A percentile compares a stretch with the other conserved stretches of the same genome.
Evolutionary conservation across 1,284 basidiomycete species (phyloP).

Genomic region (Cryptococcus sp.): DNA sequence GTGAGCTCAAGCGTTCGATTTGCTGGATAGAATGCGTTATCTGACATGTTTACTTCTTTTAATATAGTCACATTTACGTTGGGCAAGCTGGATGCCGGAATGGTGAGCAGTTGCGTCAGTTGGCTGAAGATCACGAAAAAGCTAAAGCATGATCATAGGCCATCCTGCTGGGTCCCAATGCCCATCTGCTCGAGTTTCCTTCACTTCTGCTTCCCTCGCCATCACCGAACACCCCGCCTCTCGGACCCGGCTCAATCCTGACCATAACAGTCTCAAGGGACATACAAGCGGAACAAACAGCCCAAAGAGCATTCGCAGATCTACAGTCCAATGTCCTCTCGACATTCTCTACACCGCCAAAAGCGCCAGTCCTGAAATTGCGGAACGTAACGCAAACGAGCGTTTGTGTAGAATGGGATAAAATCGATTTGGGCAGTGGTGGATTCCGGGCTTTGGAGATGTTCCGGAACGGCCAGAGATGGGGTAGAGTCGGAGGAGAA

Average conservation of each 20-base stretch:
- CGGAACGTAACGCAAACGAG: conserved; percentile 93
- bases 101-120: conserved; percentile 35
- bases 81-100: conserved; percentile 64
- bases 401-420: conserved; percentile 87
- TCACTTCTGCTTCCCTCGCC: conserved; percentile 75
- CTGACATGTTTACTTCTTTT: conserved; percentile 8
- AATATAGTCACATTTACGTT: conserved; percentile 64
- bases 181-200: conserved; percentile 93
- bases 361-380: conserved; percentile 68
- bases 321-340: conserved; percentile 77
- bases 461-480: conserved; percentile 82
- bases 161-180: conserved; percentile 84
- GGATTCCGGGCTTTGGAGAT: conserved; percentile 84
- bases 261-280: conserved; percentile 91
- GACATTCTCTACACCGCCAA: conserved; percentile 66
- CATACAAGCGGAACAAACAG: conserved; percentile 72
- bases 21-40: neutral
- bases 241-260: conserved; percentile 90
- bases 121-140: neutral
- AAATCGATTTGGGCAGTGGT: conserved; percentile 78
- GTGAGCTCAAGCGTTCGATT: conserved; percentile 19
- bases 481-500: conserved; percentile 59
- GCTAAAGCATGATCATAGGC: conserved; percentile 20
- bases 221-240: conserved; percentile 61
- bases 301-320: conserved; percentile 75